These are phyloP conservation scores for Leccinum subspadiceum DNA, from an alignment of 1,284 basidiomycete species.

Conservation along the genomic window DNA sequence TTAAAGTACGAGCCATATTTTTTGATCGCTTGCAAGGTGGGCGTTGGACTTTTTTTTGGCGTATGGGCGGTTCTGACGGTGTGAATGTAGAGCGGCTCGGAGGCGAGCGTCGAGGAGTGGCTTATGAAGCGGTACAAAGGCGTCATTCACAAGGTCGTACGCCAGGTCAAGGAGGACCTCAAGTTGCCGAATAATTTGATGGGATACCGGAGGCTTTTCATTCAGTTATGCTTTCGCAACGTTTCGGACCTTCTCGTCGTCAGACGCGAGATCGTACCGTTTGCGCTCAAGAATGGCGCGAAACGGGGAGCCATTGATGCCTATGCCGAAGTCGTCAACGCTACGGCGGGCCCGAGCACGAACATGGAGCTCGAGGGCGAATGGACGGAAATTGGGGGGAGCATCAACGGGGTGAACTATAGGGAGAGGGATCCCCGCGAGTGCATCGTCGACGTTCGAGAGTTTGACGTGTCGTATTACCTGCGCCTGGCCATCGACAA, in stretches of 20 bases:
- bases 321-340: constrained; percentile 95
- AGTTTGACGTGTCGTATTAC: constrained; percentile 98
- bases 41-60: constrained; percentile 18
- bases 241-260: constrained; percentile 89
- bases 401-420: constrained; percentile 39
- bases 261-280: constrained; percentile 84
- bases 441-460: constrained; percentile 91
- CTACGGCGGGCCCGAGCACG: constrained; percentile 53
- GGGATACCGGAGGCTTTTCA: constrained; percentile 84
- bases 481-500: constrained; percentile 98
- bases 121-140: constrained; percentile 93
- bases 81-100: constrained; percentile 68
- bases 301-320: constrained; percentile 96
- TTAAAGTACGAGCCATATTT: constrained; percentile 99
- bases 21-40: constrained; percentile 84
- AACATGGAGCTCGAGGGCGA: constrained; percentile 70
- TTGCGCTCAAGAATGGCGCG: constrained; percentile 88
- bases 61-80: constrained; percentile 1
- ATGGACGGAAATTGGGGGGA: constrained; percentile 53
- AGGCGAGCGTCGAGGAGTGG: constrained; percentile 95
- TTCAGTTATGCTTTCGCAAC: constrained; percentile 91
- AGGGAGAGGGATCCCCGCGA: constrained; percentile 82
- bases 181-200: constrained; percentile 95
- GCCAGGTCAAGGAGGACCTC: constrained; percentile 91
- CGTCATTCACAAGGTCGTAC: constrained; percentile 72